Evolutionary conservation across 352 stramenopile genomes (phyloP), one percentile per base, ranked within the genome.

Genomic region (Phytophthora boehmeriae): DNA sequence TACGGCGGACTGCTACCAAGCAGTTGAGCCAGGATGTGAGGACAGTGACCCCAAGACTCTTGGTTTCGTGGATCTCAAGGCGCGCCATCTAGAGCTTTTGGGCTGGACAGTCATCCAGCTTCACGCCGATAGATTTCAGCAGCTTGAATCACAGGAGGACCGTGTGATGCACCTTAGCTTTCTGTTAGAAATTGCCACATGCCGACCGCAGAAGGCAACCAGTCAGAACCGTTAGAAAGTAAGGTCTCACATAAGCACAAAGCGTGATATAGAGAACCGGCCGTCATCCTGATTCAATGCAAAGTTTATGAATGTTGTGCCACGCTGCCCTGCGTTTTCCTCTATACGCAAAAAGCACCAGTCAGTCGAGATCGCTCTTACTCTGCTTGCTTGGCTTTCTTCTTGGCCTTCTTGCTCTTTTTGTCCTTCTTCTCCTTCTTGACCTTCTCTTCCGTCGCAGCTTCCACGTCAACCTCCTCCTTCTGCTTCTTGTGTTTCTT

Each of bases 91-190:
- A 10, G 70, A 88, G 51, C 63, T 74, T 36, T 61, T 86, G 16
- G 83, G 83, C 13, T 92, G 81, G 81, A 83, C 83, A 23, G 71
- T 91, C 36, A 87, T 92, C 48, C 72, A 90, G 46, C 50, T 92
- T 13, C 76, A 79, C 16, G 71, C 70, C 2, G 71, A 86, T 45
- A 68, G 67, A 32, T 90, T 90, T 46, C 61, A 80, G 61, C 43
- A 81, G n/a, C 66, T 91, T 4, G 45, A 61, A 10, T 78, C 64
- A 19, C 48, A 76, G 11, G 75, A 89, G 14, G 71, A 85, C 32
- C 77, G 83, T 20, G 66, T 75, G 28, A 68, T 82, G 56, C 75
- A 90, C 54, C 53, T 92, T 48, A 88, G 77, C 32, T 87, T 87
- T 71, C 48, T 88, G 38, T 72, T 92, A 54, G 83, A 92, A 59